These are phyloP conservation scores for Urochloa ruziziensis DNA, from an alignment of 176 grass and related monocot genomes.

Conservation along the genomic window DNA sequence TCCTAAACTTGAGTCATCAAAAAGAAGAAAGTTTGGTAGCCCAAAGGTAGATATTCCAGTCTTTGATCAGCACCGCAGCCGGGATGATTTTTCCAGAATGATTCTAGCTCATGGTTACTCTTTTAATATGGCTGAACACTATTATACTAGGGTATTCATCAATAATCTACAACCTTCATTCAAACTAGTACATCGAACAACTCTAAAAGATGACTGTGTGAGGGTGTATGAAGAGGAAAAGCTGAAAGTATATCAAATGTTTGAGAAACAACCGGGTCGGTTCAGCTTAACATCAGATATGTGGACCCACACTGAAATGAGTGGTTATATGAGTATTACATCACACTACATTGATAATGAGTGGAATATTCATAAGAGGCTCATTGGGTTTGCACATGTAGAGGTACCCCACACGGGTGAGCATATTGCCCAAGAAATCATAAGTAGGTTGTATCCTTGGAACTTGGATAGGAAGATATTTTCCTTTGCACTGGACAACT, in stretches of 20 bases:
- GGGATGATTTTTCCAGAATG: neutral
- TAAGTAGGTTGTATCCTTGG: neutral
- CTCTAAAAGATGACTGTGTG: neutral
- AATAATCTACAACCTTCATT: constrained; percentile 10
- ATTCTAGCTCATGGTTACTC: constrained; percentile 3
- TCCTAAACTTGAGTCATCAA: neutral
- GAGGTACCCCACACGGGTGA: neutral
- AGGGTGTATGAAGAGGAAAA: constrained; percentile 3
- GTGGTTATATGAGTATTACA: neutral
- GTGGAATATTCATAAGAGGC: neutral
- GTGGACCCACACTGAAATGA: neutral
- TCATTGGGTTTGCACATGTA: neutral
- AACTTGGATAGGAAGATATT: neutral
- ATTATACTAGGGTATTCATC: neutral
- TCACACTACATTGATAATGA: neutral
- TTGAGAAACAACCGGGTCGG: neutral
- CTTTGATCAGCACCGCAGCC: constrained; percentile 16
- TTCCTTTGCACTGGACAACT: neutral
- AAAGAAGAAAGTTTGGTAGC: neutral
- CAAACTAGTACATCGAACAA: neutral
- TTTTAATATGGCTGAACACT: constrained; percentile 19
- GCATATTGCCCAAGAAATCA: neutral
- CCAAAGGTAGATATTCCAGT: neutral
- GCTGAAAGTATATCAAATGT: neutral
- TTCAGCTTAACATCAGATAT: constrained; percentile 12